Evolutionary conservation across 371 early-diverging fungal species (phyloP).

Genomic region (Quaeritorhiza haematococci): DNA sequence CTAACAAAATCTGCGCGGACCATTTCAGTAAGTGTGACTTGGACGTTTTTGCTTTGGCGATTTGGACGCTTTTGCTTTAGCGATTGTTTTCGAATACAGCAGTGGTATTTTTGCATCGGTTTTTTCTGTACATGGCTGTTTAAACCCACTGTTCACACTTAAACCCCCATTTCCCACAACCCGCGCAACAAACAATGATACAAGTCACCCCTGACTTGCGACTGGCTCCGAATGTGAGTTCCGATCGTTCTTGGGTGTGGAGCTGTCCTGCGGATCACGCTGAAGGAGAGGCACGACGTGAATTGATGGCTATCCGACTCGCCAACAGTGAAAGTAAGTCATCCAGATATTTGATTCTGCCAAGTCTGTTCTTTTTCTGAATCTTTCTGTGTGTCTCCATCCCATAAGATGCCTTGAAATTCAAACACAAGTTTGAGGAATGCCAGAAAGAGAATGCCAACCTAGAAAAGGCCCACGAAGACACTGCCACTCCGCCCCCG

Average conservation of each 20-base stretch:
- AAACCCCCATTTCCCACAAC: no score
- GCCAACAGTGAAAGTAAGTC: slow-evolving; percentile 83
- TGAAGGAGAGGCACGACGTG: slow-evolving; percentile 77
- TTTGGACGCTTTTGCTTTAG: neutral
- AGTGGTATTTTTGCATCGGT: no score
- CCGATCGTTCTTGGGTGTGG: slow-evolving; percentile 98
- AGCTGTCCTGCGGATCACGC: slow-evolving; percentile 81
- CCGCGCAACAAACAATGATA: no score
- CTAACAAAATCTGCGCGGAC: slow-evolving; percentile 96
- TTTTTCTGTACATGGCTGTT: neutral
- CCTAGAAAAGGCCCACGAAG: neutral
- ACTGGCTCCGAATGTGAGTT: slow-evolving; percentile 87
- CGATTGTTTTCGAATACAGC: no score
- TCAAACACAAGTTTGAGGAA: slow-evolving; percentile 59
- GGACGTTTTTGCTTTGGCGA: neutral
- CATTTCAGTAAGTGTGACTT: slow-evolving; percentile 81
- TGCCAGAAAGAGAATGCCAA: slow-evolving; percentile 47
- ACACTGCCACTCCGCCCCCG: no score
- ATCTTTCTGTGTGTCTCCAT: neutral
- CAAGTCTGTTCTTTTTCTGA: no score
- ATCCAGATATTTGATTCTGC: no score
- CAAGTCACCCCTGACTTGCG: slow-evolving; percentile 77
- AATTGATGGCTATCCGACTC: slow-evolving; percentile 92
- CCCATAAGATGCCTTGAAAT: slow-evolving; percentile 44
- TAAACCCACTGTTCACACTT: no score